Evolutionary conservation across 768 basidiomycete genomes (phyloP).

Genomic region (Auriscalpium microsporum): DNA sequence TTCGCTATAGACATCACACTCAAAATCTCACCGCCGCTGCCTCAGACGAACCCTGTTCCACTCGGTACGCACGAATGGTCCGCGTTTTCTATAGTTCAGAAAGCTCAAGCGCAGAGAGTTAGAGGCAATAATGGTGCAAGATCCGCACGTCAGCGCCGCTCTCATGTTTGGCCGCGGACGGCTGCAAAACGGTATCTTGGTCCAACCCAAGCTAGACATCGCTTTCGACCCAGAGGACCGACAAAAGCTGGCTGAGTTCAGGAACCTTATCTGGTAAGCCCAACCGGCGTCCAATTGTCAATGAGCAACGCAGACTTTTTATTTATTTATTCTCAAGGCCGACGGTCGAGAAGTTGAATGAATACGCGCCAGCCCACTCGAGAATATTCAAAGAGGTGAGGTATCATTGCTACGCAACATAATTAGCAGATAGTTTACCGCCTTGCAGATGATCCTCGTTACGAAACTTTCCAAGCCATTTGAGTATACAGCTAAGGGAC

Average conservation of each 20-base stretch:
- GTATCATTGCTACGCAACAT: not conserved
- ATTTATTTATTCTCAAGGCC: constrained; percentile 20
- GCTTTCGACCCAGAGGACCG: not conserved
- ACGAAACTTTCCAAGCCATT: constrained; percentile 35
- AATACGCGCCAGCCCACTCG: constrained; percentile 36
- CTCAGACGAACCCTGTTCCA: constrained; percentile 3
- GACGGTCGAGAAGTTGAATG: constrained; percentile 32
- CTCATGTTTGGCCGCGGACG: not conserved
- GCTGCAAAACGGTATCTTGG: not conserved
- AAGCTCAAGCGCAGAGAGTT: not conserved
- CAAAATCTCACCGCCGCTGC: not conserved
- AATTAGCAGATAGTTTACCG: not conserved
- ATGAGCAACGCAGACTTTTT: no score
- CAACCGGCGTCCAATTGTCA: no score
- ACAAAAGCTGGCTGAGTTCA: not conserved
- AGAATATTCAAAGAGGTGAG: constrained; percentile 38
- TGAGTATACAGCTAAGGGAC: constrained; percentile 38
- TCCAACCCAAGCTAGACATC: not conserved
- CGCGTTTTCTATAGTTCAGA: not conserved
- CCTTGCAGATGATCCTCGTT: constrained; percentile 37
- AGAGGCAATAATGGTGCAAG: not conserved
- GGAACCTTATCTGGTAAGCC: not conserved
- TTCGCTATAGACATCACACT: no score
- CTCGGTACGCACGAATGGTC: not conserved
- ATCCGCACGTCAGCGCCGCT: not conserved